phyloP scores from a whole-genome alignment of 352 stramenopile species.

The Globisporangium ultimum region DNA sequence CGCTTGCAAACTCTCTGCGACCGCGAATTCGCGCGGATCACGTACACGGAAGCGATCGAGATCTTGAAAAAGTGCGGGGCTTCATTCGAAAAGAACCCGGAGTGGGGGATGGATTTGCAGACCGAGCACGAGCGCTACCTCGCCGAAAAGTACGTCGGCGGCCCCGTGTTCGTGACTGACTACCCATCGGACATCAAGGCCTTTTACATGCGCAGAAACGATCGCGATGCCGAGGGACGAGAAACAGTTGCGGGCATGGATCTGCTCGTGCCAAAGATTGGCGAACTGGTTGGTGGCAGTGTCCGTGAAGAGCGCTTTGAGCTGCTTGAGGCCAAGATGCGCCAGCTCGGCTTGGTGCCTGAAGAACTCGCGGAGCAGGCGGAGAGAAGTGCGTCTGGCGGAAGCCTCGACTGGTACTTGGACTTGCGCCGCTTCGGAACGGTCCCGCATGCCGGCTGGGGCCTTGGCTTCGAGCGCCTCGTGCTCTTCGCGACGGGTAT shows the following conservation, averaged over 20 bases:
- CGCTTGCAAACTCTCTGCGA: slow-evolving; percentile 81
- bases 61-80: slow-evolving; percentile 87
- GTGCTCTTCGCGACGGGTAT: slow-evolving; percentile 97
- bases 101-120: slow-evolving; percentile 96
- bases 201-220: slow-evolving; percentile 99
- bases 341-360: slow-evolving; percentile 38
- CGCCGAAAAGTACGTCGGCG: slow-evolving; percentile 78
- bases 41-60: slow-evolving; percentile 94
- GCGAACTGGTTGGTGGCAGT: slow-evolving; percentile 96
- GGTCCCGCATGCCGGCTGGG: slow-evolving; percentile 97
- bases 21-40: slow-evolving; percentile 89
- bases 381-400: slow-evolving; percentile 9
- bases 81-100: slow-evolving; percentile 79
- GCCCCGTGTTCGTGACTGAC: slow-evolving; percentile 96
- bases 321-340: slow-evolving; percentile 80
- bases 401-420: slow-evolving; percentile 96
- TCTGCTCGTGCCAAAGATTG: slow-evolving; percentile 95
- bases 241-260: slow-evolving; percentile 97
- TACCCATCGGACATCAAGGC: slow-evolving; percentile 98
- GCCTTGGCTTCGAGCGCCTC: slow-evolving; percentile 97
- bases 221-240: slow-evolving; percentile 59
- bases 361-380: slow-evolving; percentile 76
- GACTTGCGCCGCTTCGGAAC: slow-evolving; percentile 96
- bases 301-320: slow-evolving; percentile 94
- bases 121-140: slow-evolving; percentile 97